Evolutionary conservation across 2,329 filamentous ascomycete genomes (phyloP).

Genomic region (Anthostomella pinea): DNA sequence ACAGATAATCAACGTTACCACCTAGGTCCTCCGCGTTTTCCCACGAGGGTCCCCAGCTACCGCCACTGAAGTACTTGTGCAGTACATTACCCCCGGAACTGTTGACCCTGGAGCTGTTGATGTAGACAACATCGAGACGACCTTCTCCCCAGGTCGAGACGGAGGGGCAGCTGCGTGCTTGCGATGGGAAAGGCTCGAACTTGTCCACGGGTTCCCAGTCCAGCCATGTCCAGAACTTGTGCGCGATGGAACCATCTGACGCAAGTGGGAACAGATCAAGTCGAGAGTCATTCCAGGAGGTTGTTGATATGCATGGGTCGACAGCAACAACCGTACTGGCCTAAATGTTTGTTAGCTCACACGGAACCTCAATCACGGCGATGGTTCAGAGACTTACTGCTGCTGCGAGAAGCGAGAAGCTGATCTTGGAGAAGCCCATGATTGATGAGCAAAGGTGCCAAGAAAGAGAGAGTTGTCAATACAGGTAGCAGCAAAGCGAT

Average conservation of each 20-base stretch:
- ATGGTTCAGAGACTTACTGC: no score
- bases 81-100: constrained; percentile 9
- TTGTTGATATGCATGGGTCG: constrained; percentile 3
- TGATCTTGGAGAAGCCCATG: no score
- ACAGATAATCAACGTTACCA: constrained; percentile 4
- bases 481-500: no score
- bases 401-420: no score
- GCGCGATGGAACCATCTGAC: constrained; percentile 11
- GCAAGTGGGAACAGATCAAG: constrained; percentile 12
- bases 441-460: no score
- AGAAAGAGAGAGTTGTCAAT: no score
- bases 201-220: constrained; percentile 20
- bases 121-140: constrained; percentile 17
- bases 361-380: no score
- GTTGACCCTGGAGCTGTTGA: constrained; percentile 6
- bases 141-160: constrained; percentile 17
- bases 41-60: constrained; percentile 21
- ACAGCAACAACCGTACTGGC: constrained; percentile 2
- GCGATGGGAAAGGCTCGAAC: constrained; percentile 15
- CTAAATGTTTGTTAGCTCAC: no score
- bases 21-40: constrained; percentile 13
- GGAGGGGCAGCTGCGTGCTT: constrained; percentile 10
- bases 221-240: constrained; percentile 18
- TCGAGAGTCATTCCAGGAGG: constrained; percentile 15
- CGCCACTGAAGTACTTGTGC: constrained; percentile 21